Evolutionary conservation across 768 basidiomycete genomes (phyloP), one percentile per base, ranked within the genome.

Genomic region (Lentinula raphanica): DNA sequence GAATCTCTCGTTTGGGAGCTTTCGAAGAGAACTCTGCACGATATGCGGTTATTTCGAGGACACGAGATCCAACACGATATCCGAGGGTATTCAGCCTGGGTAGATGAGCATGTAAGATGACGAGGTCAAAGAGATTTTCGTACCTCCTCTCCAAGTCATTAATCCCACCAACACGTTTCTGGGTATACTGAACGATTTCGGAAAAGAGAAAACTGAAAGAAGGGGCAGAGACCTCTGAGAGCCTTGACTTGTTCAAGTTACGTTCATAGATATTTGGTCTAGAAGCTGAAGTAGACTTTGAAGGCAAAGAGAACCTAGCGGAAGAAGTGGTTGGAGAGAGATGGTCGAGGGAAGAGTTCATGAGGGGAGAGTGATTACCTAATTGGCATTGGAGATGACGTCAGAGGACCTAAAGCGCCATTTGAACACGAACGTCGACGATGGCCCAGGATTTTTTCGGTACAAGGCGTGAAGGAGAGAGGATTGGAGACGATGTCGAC

Each of bases 71-170:
- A 48, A 94, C 87, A 46, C 95, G 88, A 71, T 98, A 96, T 1
- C 97, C 97, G 13, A 98, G 77, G 0, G 88, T 90, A 70, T 94
- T 94, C 60, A 99, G 77, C 59, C 95, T 98, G 63, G 50, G 51
- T 2, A 50, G 39, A 25, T 39, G 6, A 17, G 29, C 32, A 38
- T 44, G 36, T 11, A 51, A 45, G 39, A 62, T 51, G 36, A 55
- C 45, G 60, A 60, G 38, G 58, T 29, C 28, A 32, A 17, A 36
- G 40, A 21, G 38, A 45, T 46, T 58, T 17, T 69, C 82, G 58
- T 54, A 94, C 95, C 92, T 86, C 64, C 90, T 83, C 72, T 99
- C 97, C 60, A 99, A 79, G 71, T 98, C 97, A 69, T 92, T 90
- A 62, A 99, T 94, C 6, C 95, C 96, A 65, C 83, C 85, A 53